phyloP scores from a whole-genome alignment of 306 rosid species.

The Prosopis cineraria region DNA sequence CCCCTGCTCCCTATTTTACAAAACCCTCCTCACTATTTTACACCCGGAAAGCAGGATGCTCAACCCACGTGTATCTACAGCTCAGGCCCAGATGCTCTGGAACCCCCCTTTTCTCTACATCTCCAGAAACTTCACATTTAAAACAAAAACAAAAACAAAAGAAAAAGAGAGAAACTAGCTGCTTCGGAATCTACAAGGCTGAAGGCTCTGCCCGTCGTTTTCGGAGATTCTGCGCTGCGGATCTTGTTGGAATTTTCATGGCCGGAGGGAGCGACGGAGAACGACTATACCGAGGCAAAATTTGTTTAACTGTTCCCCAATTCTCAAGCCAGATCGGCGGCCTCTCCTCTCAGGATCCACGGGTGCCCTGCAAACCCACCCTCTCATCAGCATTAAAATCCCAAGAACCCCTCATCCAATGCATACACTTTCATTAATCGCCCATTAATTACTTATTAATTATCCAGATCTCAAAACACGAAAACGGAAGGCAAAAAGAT shows the following conservation, averaged over 20 bases:
- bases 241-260: neutral
- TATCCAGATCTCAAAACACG: neutral
- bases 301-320: slow-evolving; percentile 23
- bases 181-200: neutral
- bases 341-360: slow-evolving; percentile 70
- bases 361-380: slow-evolving; percentile 62
- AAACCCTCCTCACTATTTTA: neutral
- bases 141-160: too few relatives aligned
- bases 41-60: slow-evolving; percentile 36
- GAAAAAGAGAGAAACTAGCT: too few relatives aligned
- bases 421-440: neutral
- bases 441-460: neutral
- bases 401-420: neutral
- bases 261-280: neutral
- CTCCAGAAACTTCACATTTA: neutral
- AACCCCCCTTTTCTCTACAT: too few relatives aligned
- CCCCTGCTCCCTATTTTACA: slow-evolving; percentile 37
- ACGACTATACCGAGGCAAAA: slow-evolving; percentile 26
- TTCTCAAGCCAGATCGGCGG: slow-evolving; percentile 8
- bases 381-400: slow-evolving; percentile 10
- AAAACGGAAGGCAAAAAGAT: too few relatives aligned
- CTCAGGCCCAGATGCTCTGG: slow-evolving; percentile 18
- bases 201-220: neutral
- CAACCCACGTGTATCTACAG: slow-evolving; percentile 38
- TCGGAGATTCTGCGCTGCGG: neutral